phyloP scores from a whole-genome alignment of 805 yeast genomes.

The Starmerella cellae region DNA sequence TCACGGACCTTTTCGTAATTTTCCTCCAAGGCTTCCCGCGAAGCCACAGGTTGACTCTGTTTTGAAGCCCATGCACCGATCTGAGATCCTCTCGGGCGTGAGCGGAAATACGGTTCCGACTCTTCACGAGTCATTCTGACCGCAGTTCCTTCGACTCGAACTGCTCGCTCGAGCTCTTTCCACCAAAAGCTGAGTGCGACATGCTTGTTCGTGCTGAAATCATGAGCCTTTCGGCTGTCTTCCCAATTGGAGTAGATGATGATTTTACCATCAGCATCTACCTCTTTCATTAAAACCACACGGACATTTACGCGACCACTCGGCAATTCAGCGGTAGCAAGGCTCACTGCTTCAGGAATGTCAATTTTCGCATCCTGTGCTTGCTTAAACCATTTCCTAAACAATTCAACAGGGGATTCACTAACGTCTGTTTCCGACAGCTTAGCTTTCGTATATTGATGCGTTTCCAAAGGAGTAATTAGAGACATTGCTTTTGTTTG shows the following conservation, averaged over 20 bases:
- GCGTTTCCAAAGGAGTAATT: conserved; percentile 16
- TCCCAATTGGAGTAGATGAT: conserved; percentile 87
- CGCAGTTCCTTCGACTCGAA: conserved; percentile 76
- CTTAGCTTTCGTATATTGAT: conserved; percentile 17
- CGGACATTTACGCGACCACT: conserved; percentile 82
- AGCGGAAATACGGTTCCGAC: conserved; percentile 61
- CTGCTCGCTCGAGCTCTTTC: conserved; percentile 83
- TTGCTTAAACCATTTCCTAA: conserved; percentile 71
- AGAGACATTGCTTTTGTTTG: conserved; percentile 11
- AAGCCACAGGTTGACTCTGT: conserved; percentile 50
- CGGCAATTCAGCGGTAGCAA: conserved; percentile 82
- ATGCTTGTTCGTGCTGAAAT: conserved; percentile 54
- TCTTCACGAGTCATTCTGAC: conserved; percentile 63
- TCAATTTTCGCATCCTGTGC: conserved; percentile 46
- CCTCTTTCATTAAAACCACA: conserved; percentile 74
- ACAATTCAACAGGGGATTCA: conserved; percentile 41
- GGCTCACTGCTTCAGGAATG: conserved; percentile 70
- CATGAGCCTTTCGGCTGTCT: conserved; percentile 66
- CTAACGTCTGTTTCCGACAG: conserved; percentile 67
- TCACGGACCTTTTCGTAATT: conserved; percentile 38
- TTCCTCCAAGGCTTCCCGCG: conserved; percentile 51
- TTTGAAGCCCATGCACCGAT: conserved; percentile 97
- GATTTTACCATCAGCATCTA: conserved; percentile 65
- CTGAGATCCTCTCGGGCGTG: conserved; percentile 85
- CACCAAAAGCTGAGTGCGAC: conserved; percentile 85